Percentiles rank a stretch among this genome's conserved stretches.
These are phyloP conservation scores for Daldinia childiae DNA, from an alignment of 495 filamentous ascomycete species.

Conservation along the genomic window DNA sequence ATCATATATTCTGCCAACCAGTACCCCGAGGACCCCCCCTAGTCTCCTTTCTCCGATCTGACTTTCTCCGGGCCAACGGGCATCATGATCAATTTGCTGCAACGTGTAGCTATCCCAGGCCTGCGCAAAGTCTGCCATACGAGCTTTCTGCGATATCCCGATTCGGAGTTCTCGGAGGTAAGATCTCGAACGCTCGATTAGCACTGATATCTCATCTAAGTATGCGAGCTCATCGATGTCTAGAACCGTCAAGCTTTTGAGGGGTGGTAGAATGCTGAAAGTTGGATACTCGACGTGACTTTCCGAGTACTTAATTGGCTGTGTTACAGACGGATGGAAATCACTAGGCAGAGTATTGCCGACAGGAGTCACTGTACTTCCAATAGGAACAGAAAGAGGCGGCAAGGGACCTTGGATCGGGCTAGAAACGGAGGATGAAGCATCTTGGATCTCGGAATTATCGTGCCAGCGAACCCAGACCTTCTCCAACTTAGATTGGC, in stretches of 20 bases:
- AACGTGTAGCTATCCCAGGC: constrained; percentile 67
- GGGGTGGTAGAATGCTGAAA: constrained; percentile 82
- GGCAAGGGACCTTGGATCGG: constrained; percentile 43
- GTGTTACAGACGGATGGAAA: constrained; percentile 41
- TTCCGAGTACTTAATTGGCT: constrained; percentile 50
- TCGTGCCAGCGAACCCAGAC: constrained; percentile 94
- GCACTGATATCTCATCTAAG: constrained; percentile 85
- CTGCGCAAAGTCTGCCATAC: constrained; percentile 65
- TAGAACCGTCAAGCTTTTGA: constrained; percentile 83
- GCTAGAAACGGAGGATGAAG: constrained; percentile 39
- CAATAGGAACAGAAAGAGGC: constrained; percentile 48
- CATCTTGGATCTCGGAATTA: constrained; percentile 61
- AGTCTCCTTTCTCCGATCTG: constrained; percentile 58
- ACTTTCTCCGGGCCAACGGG: constrained; percentile 61
- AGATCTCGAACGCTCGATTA: constrained; percentile 77
- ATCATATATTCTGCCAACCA: constrained; percentile 73
- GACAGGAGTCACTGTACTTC: constrained; percentile 55
- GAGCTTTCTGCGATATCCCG: constrained; percentile 73
- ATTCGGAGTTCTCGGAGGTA: constrained; percentile 79
- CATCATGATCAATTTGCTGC: constrained; percentile 66
- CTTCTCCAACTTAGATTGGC: constrained; percentile 74
- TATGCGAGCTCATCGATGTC: constrained; percentile 91
- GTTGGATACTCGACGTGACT: constrained; percentile 80
- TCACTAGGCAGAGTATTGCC: constrained; percentile 51
- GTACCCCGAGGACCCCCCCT: constrained; percentile 79